These are phyloP conservation scores for Candida sp. DNA, from an alignment of 1,139 yeast species.

Conservation along the genomic window DNA sequence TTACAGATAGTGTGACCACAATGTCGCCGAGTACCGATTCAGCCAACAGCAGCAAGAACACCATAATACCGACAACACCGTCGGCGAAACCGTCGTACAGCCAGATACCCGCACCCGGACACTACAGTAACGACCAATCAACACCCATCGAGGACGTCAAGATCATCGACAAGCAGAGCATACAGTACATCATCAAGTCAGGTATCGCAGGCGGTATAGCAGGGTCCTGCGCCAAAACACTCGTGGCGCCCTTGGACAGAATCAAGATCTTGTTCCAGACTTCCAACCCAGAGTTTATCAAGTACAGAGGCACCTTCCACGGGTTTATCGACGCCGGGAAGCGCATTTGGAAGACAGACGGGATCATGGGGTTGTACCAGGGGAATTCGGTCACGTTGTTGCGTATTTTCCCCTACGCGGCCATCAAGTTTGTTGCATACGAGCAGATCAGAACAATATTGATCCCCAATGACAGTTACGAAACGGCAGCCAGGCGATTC, in stretches of 20 bases:
- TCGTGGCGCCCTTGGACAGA: slow-evolving; percentile 95
- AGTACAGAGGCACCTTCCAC: slow-evolving; percentile 78
- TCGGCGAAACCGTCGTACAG: background rate
- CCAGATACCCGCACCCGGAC: slow-evolving; percentile 14
- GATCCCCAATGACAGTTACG: slow-evolving; percentile 76
- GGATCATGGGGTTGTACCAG: slow-evolving; percentile 84
- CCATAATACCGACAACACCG: slow-evolving; percentile 7
- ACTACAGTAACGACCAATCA: slow-evolving; percentile 28
- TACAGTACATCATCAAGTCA: slow-evolving; percentile 79
- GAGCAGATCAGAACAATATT: slow-evolving; percentile 86
- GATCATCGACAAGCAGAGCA: slow-evolving; percentile 60
- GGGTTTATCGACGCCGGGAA: slow-evolving; percentile 80
- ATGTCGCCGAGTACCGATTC: background rate
- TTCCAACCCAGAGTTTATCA: slow-evolving; percentile 83
- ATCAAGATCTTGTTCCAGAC: slow-evolving; percentile 96
- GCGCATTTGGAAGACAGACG: slow-evolving; percentile 71
- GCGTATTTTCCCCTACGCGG: slow-evolving; percentile 96
- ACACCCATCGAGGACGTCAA: slow-evolving; percentile 29
- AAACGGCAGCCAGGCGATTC: slow-evolving; percentile 80
- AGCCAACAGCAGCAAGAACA: background rate
- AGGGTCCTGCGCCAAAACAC: slow-evolving; percentile 93
- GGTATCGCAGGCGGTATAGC: slow-evolving; percentile 97
- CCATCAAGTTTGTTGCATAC: slow-evolving; percentile 96
- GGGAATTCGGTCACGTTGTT: slow-evolving; percentile 95
- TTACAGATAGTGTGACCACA: background rate